Conservation (phyloP, 805 yeast species). For the Cephaloascus fragrans region DNA sequence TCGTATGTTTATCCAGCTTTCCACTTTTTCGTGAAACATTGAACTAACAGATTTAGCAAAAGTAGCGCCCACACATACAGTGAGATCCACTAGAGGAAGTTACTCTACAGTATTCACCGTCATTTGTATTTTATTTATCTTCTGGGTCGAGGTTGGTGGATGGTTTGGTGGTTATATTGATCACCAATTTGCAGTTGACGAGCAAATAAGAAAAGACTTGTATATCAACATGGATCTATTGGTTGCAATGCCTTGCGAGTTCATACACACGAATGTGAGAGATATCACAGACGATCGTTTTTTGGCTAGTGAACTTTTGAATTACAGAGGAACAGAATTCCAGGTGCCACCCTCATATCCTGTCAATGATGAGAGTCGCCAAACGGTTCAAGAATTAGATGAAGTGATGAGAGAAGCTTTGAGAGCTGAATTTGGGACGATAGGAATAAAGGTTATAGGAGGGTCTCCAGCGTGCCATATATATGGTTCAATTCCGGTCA, state of each 20-base stretch:
- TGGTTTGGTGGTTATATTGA: conserved; percentile 75
- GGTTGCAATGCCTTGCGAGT: conserved; percentile 78
- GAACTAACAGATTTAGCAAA: conserved; percentile 33
- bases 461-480: conserved; percentile 80
- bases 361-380: conserved; percentile 33
- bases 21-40: neutral
- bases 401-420: conserved; percentile 56
- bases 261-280: conserved; percentile 61
- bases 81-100: conserved; percentile 72
- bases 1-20: conserved; percentile 29
- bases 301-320: conserved; percentile 67
- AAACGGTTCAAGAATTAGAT: conserved; percentile 56
- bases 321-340: conserved; percentile 56
- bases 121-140: conserved; percentile 51
- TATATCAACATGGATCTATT: conserved; percentile 70
- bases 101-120: conserved; percentile 56
- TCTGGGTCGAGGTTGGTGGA: conserved; percentile 82
- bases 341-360: conserved; percentile 40
- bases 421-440: conserved; percentile 48
- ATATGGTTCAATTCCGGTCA: conserved; percentile 75
- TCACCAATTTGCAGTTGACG: conserved; percentile 70
- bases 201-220: conserved; percentile 43
- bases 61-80: conserved; percentile 58
- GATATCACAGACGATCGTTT: conserved; percentile 74
- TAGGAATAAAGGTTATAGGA: conserved; percentile 31